These are phyloP conservation scores for Stentor coeruleus DNA, from an alignment of 73 alveolate species.

Conservation along the genomic window DNA sequence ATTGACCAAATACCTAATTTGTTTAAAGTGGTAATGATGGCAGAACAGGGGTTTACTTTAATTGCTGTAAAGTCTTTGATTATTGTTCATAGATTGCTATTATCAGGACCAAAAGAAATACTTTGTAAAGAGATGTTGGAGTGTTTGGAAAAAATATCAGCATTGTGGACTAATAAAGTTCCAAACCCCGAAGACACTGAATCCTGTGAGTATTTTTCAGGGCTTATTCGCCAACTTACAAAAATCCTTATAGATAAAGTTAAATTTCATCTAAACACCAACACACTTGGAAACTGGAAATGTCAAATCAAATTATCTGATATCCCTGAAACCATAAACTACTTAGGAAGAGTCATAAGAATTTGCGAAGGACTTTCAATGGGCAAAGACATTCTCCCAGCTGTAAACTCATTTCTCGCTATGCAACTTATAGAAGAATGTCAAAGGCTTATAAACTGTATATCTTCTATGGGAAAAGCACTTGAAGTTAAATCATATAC, in stretches of 20 bases:
- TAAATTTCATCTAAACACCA: neutral
- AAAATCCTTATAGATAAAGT: conserved; percentile 1
- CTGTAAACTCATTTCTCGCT: neutral
- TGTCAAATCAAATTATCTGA: neutral
- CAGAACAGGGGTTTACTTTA: neutral
- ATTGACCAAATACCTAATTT: neutral
- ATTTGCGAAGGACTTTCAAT: conserved; percentile 7
- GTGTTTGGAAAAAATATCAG: neutral
- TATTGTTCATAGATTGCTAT: neutral
- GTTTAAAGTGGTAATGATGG: neutral
- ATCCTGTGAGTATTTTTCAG: neutral
- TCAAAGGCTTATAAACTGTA: neutral
- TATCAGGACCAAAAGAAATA: conserved; percentile 12
- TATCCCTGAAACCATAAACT: neutral
- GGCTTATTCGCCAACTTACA: neutral
- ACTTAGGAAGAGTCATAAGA: neutral
- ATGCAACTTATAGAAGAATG: conserved; percentile 28
- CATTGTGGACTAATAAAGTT: conserved; percentile 8
- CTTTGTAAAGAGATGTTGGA: neutral
- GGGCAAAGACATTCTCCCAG: neutral
- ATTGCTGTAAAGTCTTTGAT: neutral
- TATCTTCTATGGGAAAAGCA: neutral
- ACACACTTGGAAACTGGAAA: neutral
- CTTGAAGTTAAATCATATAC: neutral
- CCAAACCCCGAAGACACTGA: neutral